phyloP scores from a whole-genome alignment of 176 grass and related monocot species.

The Alloteropsis semialata region DNA sequence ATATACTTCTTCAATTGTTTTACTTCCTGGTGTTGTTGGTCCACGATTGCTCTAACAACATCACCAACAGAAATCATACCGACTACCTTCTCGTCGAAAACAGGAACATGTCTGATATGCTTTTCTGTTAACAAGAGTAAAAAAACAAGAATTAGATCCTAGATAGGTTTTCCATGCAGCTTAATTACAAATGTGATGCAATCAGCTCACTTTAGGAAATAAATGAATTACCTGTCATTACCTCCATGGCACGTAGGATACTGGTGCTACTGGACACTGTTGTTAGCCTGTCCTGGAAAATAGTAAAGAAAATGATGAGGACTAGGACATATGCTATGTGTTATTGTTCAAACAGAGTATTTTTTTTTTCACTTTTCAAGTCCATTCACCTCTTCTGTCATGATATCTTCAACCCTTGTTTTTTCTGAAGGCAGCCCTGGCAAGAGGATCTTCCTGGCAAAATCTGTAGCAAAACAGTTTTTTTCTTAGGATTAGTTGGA shows the following conservation, averaged over 20 bases:
- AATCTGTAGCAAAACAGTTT: constrained; percentile 51
- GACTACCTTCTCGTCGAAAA: constrained; percentile 77
- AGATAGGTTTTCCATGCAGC: background rate
- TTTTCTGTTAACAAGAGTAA: constrained; percentile 44
- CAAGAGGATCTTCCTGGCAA: constrained; percentile 70
- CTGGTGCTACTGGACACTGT: constrained; percentile 67
- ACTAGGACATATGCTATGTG: background rate
- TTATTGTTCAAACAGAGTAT: background rate
- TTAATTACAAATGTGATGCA: background rate
- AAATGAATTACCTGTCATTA: constrained; percentile 71
- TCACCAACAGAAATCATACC: constrained; percentile 85
- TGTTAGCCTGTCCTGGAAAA: constrained; percentile 59
- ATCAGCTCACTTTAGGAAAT: background rate
- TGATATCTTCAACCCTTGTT: constrained; percentile 77
- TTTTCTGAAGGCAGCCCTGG: constrained; percentile 52
- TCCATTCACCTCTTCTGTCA: constrained; percentile 81
- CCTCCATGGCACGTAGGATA: constrained; percentile 83
- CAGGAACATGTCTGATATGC: constrained; percentile 81
- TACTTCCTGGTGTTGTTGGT: constrained; percentile 83
- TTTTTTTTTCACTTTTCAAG: background rate
- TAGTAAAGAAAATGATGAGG: constrained; percentile 16
- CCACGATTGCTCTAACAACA: constrained; percentile 73
- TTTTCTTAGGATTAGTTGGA: background rate
- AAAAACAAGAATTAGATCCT: background rate
- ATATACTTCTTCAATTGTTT: constrained; percentile 75